A percentile compares a stretch with the other conserved stretches of the same genome.
Conservation (phyloP, 345 rosid species). For the Hibiscus mutabilis region DNA sequence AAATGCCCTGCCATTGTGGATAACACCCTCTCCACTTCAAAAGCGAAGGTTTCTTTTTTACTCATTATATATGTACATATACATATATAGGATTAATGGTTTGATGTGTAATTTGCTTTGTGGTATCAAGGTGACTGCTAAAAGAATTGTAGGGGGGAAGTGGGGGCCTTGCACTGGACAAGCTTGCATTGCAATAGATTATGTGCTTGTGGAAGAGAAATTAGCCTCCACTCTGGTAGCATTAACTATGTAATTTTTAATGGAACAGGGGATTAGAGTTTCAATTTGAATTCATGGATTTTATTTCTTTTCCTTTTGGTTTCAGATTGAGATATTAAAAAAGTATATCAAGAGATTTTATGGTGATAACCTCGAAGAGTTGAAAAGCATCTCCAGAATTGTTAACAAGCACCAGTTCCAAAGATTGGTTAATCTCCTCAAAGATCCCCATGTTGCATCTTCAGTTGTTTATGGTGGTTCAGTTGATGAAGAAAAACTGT, state of each 20-base stretch:
- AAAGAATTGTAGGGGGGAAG: slow-evolving; percentile 74
- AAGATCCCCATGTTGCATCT: slow-evolving; percentile 52
- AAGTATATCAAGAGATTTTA: slow-evolving; percentile 40
- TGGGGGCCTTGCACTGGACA: slow-evolving; percentile 84
- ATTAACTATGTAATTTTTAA: background rate
- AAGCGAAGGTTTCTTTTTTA: slow-evolving; percentile 42
- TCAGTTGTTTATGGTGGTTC: slow-evolving; percentile 71
- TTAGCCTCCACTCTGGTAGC: slow-evolving; percentile 50
- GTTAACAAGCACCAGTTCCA: slow-evolving; percentile 41
- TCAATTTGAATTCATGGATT: background rate
- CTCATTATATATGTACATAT: background rate
- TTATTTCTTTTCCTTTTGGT: background rate
- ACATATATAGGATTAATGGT: background rate
- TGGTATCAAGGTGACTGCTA: slow-evolving; percentile 36
- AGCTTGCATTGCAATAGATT: slow-evolving; percentile 71
- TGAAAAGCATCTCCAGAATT: slow-evolving; percentile 48
- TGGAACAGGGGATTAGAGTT: background rate
- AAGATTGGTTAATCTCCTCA: slow-evolving; percentile 23
- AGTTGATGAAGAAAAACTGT: slow-evolving; percentile 59
- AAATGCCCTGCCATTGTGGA: slow-evolving; percentile 74
- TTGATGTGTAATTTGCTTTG: background rate
- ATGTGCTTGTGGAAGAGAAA: slow-evolving; percentile 58
- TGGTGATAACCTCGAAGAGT: slow-evolving; percentile 50
- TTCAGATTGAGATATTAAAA: slow-evolving; percentile 60
- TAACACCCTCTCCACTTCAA: slow-evolving; percentile 28